Evolutionary conservation across 2,329 filamentous ascomycete genomes (phyloP), one percentile per base, ranked within the genome.

Genomic region (Ascochyta fabae): DNA sequence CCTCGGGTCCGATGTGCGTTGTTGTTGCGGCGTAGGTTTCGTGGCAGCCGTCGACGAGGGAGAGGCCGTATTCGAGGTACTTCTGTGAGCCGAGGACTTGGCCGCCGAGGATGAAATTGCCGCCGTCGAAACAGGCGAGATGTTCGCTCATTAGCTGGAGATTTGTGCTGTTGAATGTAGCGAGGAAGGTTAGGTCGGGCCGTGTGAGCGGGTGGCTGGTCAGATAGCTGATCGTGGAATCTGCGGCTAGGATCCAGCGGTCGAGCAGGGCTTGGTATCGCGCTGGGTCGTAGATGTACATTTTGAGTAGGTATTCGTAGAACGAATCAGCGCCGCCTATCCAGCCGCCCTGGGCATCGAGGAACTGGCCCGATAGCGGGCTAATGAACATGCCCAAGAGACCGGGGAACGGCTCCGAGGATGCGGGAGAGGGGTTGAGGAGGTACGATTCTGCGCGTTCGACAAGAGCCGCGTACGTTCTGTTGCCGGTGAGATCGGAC

Each of bases 291-390:
- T 96, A 96, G 50, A 94, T 75, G 67, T 88, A 96, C 90, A 95
- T 94, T 80, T 96, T 96, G 74, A 96, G 88, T 29, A 96, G 83
- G 68, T 96, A 96, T 76, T 96, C 91, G 77, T 96, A 96, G 77
- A 88, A 96, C 39, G 87, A 91, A 73, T 96, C 91, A 27, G 84
- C 84, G 6, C 89, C 88, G 46, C 88, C 91, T 35, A 85, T 84
- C 91, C 91, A 96, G 40, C 90, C 89, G 47, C 92, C 91, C 1
- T 63, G 68, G 23, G 83, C 83, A 68, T 94, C 85, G 13, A 83
- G 63, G 64, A 96, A 94, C 7, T 79, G 66, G 19, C 92, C 92
- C 3, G 84, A 86, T 1, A 77, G 69, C 58, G 91, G 82, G 62
- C 86, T 80, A 35, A 96, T 82, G 43, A 84, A 77, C 26, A 83